Evolutionary conservation across 2,329 filamentous ascomycete species (phyloP).

Genomic region (Bipolaris victoriae): DNA sequence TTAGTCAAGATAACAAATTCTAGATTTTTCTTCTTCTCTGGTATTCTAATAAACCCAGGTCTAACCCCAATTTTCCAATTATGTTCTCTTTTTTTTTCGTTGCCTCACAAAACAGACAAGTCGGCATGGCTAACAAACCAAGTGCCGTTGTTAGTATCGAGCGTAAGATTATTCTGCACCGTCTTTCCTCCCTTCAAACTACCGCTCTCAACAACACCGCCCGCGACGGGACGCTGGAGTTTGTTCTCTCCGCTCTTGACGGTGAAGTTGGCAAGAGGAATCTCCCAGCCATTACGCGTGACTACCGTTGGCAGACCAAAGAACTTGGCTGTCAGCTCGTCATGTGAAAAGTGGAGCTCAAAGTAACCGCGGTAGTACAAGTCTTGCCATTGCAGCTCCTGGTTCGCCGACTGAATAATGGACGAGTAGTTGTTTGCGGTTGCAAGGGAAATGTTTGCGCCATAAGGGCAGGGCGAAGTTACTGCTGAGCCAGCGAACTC

Average conservation of each 20-base stretch:
- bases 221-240: constrained; percentile 58
- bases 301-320: constrained; percentile 68
- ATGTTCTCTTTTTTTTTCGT: background rate
- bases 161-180: constrained; percentile 44
- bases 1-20: background rate
- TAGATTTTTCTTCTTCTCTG: background rate
- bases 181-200: constrained; percentile 58
- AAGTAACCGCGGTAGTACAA: constrained; percentile 77
- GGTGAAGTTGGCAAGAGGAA: constrained; percentile 73
- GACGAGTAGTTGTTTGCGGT: constrained; percentile 55
- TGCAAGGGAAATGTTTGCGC: constrained; percentile 63
- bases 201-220: constrained; percentile 62
- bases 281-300: constrained; percentile 66
- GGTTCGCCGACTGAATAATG: constrained; percentile 56
- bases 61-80: background rate
- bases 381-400: constrained; percentile 74
- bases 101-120: constrained; percentile 30
- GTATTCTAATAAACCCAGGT: background rate
- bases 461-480: constrained; percentile 63
- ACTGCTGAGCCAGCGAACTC: constrained; percentile 70
- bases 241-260: constrained; percentile 67
- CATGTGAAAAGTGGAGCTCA: constrained; percentile 61
- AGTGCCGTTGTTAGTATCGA: constrained; percentile 42
- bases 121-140: constrained; percentile 43
- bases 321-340: constrained; percentile 66